Base-by-base conservation (phyloP, 2,329 filamentous ascomycete genomes). In the Alternaria solani region DNA sequence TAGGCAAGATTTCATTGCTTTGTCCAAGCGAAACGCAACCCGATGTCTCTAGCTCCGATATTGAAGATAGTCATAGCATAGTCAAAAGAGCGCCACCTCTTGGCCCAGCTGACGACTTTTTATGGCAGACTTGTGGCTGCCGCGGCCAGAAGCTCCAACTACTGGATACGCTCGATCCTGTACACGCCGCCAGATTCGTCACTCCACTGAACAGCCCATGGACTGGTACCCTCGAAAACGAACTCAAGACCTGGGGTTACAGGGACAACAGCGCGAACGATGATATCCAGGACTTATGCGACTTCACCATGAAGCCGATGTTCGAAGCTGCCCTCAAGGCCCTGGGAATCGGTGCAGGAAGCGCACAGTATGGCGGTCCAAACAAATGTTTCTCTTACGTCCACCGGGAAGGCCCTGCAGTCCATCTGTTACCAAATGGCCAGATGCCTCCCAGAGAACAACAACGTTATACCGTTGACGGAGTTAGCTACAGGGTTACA, bases 381-480 rank as follows among this genome's bases (percentile, higher is more conserved):
- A 28, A 39, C 49, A 23, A 41, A 12, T 48, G 32, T 23, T 46
- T 32, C 7, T 20, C 30, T 12, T n/a, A 41, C 14, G 23, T 47
- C 9, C 26, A 30, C 34, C n/a, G 25, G 25, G 20, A 30, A 20
- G 23, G 32, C 51, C 36, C 46, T 38, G 26, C 14, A 4, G 39
- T 36, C 2, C 16, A 34, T 2, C 42, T 44, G 7, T 52, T 54
- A 12, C 52, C 55, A 32, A 55, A 64, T 36, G 34, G 42, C 11
- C 36, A 28, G 36, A 39, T 52, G 11, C 49, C 49, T 16, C 20
- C 49, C n/a, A 39, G 36, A 23, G 11, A 52, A 7, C 38, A 39
- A 16, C 49, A 52, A 26, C 38, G 41, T 18, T 56, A 42, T 7
- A 28, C 30, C 6, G 20, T 34, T 2, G 38, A 38, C 11, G 5